These are phyloP conservation scores for Hawksworthiomyces lignivorus DNA, from an alignment of 2,329 filamentous ascomycete species.

Conservation along the genomic window DNA sequence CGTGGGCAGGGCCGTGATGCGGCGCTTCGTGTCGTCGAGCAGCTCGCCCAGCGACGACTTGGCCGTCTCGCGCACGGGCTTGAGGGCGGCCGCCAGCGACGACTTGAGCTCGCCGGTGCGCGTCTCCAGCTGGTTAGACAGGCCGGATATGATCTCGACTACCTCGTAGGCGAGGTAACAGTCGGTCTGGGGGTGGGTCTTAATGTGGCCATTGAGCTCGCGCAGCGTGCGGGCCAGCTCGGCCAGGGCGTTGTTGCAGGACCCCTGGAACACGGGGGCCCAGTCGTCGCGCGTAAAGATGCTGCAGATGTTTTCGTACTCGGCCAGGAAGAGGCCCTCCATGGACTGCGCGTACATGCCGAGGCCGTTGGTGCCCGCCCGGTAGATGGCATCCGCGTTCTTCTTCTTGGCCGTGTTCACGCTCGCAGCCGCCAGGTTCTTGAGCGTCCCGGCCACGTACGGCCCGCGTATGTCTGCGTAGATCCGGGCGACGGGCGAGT, in stretches of 20 bases:
- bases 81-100: slow-evolving; percentile 74
- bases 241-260: slow-evolving; percentile 68
- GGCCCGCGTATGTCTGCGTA: slow-evolving; percentile 82
- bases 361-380: slow-evolving; percentile 83
- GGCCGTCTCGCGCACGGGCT: slow-evolving; percentile 85
- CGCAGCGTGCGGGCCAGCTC: slow-evolving; percentile 80
- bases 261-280: slow-evolving; percentile 68
- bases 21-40: slow-evolving; percentile 72
- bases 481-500: slow-evolving; percentile 68
- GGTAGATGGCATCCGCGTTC: slow-evolving; percentile 75
- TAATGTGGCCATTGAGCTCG: slow-evolving; percentile 86
- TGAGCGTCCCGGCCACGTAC: slow-evolving; percentile 74
- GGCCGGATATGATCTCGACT: slow-evolving; percentile 75
- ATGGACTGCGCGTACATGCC: slow-evolving; percentile 80
- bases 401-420: slow-evolving; percentile 77
- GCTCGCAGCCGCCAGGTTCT: slow-evolving; percentile 81
- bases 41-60: slow-evolving; percentile 78
- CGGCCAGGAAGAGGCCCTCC: slow-evolving; percentile 77
- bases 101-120: slow-evolving; percentile 73
- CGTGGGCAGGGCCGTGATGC: slow-evolving; percentile 54
- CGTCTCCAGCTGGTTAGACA: slow-evolving; percentile 72
- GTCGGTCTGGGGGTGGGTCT: slow-evolving; percentile 76
- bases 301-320: slow-evolving; percentile 83
- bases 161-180: slow-evolving; percentile 95
- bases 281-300: slow-evolving; percentile 84